Evolutionary conservation across 2,329 filamentous ascomycete genomes (phyloP).

Genomic region (Colletotrichum brevisporum): DNA sequence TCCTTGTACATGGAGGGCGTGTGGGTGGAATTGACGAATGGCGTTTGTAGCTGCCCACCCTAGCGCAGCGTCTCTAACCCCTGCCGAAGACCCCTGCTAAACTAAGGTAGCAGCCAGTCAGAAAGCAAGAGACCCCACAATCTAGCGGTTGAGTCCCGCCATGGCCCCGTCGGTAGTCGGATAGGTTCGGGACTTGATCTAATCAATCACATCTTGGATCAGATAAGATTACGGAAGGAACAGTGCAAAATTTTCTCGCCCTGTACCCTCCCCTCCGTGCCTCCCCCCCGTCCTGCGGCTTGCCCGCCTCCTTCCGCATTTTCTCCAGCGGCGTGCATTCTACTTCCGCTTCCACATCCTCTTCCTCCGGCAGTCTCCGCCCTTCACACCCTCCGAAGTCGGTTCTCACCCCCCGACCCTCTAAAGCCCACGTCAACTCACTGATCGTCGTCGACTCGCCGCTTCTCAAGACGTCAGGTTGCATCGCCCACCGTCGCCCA

Average conservation of each 20-base stretch:
- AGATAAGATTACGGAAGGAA: conserved; percentile 39
- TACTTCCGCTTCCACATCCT: not conserved
- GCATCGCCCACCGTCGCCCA: conserved; percentile 23
- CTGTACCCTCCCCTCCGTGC: not conserved
- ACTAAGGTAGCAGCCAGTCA: conserved; percentile 21
- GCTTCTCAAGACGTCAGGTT: conserved; percentile 34
- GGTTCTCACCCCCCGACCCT: conserved; percentile 6
- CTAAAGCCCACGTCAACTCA: conserved; percentile 13
- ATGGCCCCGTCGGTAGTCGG: conserved; percentile 1
- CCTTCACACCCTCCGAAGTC: conserved; percentile 24
- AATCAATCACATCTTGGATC: conserved; percentile 42
- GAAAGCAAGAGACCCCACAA: not conserved
- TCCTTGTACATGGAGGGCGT: conserved; percentile 1
- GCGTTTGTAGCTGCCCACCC: conserved; percentile 20
- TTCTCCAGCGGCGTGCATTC: conserved; percentile 12
- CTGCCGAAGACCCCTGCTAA: not conserved
- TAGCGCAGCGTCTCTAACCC: conserved; percentile 5
- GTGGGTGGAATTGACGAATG: conserved; percentile 28
- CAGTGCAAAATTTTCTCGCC: conserved; percentile 29
- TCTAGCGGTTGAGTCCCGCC: not conserved
- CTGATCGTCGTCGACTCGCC: conserved; percentile 22
- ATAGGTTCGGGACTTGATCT: conserved; percentile 37
- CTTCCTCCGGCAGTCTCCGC: conserved; percentile 13
- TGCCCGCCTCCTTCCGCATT: conserved; percentile 17
- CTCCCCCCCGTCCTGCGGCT: not conserved